These are phyloP conservation scores for Colletotrichum camelliae DNA, from an alignment of 2,329 filamentous ascomycete species.

Conservation along the genomic window DNA sequence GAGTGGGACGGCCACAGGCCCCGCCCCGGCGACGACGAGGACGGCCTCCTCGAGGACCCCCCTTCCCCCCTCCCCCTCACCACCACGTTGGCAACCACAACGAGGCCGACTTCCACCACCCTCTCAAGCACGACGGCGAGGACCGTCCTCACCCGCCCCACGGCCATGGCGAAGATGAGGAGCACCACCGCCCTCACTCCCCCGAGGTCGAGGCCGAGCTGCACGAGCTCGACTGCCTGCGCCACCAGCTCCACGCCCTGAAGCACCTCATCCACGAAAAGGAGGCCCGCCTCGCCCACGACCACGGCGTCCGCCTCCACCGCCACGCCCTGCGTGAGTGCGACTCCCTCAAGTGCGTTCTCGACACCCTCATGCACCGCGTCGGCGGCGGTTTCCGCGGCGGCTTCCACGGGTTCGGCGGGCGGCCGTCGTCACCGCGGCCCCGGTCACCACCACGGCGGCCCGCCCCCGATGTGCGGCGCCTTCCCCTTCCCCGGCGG, in stretches of 20 bases:
- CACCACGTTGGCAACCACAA: constrained; percentile 14
- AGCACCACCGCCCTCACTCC: constrained; percentile 23
- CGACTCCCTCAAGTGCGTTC: constrained; percentile 47
- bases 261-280: constrained; percentile 47
- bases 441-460: neutral
- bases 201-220: constrained; percentile 45
- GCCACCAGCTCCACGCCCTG: constrained; percentile 44
- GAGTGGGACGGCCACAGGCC: constrained; percentile 17
- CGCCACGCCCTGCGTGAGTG: constrained; percentile 35
- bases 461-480: constrained; percentile 25
- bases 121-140: neutral
- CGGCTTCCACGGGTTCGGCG: neutral
- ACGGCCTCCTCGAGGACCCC: constrained; percentile 13
- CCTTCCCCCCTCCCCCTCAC: constrained; percentile 24
- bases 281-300: constrained; percentile 42
- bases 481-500: constrained; percentile 7
- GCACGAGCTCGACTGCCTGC: constrained; percentile 49
- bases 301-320: constrained; percentile 32
- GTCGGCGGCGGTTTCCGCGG: constrained; percentile 34
- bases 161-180: neutral
- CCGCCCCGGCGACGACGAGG: constrained; percentile 10
- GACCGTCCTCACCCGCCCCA: neutral
- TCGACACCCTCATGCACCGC: constrained; percentile 42
- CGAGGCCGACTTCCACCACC: neutral
- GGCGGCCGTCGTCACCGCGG: neutral